Evolutionary conservation across 306 rosid genomes (phyloP).

Genomic region (Castanea crenata): DNA sequence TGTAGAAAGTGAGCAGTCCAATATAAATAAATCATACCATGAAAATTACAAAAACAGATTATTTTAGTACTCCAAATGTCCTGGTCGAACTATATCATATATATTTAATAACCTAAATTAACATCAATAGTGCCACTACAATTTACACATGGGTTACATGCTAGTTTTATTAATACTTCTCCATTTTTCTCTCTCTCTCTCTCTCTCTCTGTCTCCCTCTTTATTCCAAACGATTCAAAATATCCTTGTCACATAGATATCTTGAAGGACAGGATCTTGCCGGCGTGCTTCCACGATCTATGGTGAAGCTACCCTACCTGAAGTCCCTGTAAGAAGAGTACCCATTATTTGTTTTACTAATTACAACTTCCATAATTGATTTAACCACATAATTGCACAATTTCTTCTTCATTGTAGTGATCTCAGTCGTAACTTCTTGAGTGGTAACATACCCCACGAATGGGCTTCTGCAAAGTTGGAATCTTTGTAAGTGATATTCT

Average conservation of each 20-base stretch:
- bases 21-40: too few relatives aligned
- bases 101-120: too few relatives aligned
- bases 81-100: too few relatives aligned
- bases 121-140: too few relatives aligned
- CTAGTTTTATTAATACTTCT: too few relatives aligned
- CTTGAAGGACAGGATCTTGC: conserved; percentile 21
- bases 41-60: too few relatives aligned
- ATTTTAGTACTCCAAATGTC: too few relatives aligned
- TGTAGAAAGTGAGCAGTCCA: too few relatives aligned
- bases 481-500: conserved; percentile 15
- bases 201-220: too few relatives aligned
- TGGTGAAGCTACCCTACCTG: conserved; percentile 24
- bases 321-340: conserved; percentile 16
- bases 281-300: conserved; percentile 30
- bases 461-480: conserved; percentile 34
- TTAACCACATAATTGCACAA: not conserved
- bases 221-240: not conserved
- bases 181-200: too few relatives aligned
- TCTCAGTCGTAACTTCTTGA: conserved; percentile 16
- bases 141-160: too few relatives aligned
- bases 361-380: not conserved
- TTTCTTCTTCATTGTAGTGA: conserved; percentile 5
- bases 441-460: conserved; percentile 22
- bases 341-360: not conserved
- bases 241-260: not conserved